A percentile compares a stretch with the other conserved stretches of the same genome.
Conservation (phyloP, 2,329 filamentous ascomycete species). For the Aquanectria penicillioides region DNA sequence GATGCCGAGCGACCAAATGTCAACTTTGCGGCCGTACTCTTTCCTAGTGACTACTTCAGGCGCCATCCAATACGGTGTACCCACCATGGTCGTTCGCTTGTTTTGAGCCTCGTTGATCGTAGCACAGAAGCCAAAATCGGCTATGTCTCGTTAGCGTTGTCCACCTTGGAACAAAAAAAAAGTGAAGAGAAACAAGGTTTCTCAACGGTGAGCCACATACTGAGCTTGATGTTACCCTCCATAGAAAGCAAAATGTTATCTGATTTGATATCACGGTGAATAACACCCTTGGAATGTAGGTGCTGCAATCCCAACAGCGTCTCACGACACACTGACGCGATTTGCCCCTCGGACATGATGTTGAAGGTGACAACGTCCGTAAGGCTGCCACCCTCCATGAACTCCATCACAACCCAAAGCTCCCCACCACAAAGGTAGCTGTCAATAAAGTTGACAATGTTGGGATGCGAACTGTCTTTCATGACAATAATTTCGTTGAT, state of each 20-base stretch:
- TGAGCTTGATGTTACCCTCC: slow-evolving; percentile 97
- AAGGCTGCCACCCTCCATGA: slow-evolving; percentile 97
- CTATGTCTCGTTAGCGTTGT: slow-evolving; percentile 59
- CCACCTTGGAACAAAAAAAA: neutral
- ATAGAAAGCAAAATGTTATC: slow-evolving; percentile 96
- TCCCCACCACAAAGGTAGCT: slow-evolving; percentile 91
- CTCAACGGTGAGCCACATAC: slow-evolving; percentile 61
- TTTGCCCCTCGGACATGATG: slow-evolving; percentile 98
- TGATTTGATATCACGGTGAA: slow-evolving; percentile 98
- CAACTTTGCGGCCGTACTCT: slow-evolving; percentile 97
- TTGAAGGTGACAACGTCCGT: slow-evolving; percentile 99
- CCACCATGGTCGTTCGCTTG: slow-evolving; percentile 99
- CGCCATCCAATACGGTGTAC: slow-evolving; percentile 99
- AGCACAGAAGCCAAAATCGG: slow-evolving; percentile 98
- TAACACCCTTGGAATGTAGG: slow-evolving; percentile 96
- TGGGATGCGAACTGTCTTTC: slow-evolving; percentile 98
- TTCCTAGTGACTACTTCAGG: slow-evolving; percentile 97
- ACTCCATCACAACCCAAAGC: slow-evolving; percentile 99
- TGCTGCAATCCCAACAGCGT: slow-evolving; percentile 92
- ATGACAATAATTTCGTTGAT: slow-evolving; percentile 99
- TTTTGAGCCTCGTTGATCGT: slow-evolving; percentile 98
- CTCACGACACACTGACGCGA: slow-evolving; percentile 94
- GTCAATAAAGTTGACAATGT: slow-evolving; percentile 99
- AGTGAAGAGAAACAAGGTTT: neutral
- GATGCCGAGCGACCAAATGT: slow-evolving; percentile 98